These are phyloP conservation scores for Cystobasidium ongulense DNA, from an alignment of 768 basidiomycete genomes.

Conservation along the genomic window DNA sequence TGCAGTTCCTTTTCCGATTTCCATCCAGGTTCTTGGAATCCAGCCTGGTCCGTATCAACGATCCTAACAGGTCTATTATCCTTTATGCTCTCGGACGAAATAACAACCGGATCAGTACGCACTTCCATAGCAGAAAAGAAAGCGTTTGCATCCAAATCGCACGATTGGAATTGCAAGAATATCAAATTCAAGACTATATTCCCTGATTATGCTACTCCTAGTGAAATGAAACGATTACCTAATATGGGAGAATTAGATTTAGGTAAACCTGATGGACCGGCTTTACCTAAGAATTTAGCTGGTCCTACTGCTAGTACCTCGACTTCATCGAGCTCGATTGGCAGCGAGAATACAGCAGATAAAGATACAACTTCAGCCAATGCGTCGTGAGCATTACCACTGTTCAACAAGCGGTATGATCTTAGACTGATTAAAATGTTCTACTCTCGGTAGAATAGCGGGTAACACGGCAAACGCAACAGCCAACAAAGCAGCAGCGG, in stretches of 20 bases:
- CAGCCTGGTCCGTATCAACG: slow-evolving; percentile 88
- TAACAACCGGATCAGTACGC: slow-evolving; percentile 87
- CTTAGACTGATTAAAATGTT: background rate
- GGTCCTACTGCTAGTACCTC: background rate
- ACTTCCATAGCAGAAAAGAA: slow-evolving; percentile 72
- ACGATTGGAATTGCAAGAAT: slow-evolving; percentile 62
- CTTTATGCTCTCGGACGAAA: slow-evolving; percentile 92
- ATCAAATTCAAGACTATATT: slow-evolving; percentile 40
- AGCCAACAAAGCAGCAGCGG: background rate
- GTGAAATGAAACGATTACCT: slow-evolving; percentile 63
- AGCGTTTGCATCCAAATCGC: slow-evolving; percentile 65
- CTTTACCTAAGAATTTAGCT: slow-evolving; percentile 4
- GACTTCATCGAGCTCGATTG: background rate
- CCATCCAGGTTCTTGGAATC: slow-evolving; percentile 88
- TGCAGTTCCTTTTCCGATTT: slow-evolving; percentile 96
- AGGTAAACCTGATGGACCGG: slow-evolving; percentile 23
- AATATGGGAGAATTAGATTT: slow-evolving; percentile 64
- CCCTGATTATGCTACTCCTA: slow-evolving; percentile 62
- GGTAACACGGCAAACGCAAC: background rate
- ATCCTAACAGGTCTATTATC: slow-evolving; percentile 69
- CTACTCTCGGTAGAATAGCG: background rate
- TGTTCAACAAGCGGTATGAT: background rate
- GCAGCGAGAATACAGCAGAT: background rate
- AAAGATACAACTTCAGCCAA: background rate
- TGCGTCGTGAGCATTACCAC: background rate